phyloP scores from a whole-genome alignment of 2,329 filamentous ascomycete species.

The Verticillium nonalfalfae region DNA sequence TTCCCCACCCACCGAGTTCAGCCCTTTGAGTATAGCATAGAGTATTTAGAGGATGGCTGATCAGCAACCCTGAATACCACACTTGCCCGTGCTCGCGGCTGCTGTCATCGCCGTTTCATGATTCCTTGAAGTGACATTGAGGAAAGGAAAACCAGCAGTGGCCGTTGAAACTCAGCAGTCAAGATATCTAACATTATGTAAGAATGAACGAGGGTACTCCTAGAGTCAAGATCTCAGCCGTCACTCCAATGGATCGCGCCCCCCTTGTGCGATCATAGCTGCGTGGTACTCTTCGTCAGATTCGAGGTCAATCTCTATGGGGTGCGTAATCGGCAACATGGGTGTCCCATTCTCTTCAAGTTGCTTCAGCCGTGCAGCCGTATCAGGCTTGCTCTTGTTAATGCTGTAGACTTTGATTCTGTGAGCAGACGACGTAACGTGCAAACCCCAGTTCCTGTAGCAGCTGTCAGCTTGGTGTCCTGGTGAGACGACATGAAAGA shows the following conservation, averaged over 20 bases:
- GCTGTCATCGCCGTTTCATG: too few relatives aligned
- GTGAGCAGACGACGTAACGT: constrained; percentile 58
- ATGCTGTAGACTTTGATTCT: constrained; percentile 57
- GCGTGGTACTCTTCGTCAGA: constrained; percentile 38
- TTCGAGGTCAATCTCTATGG: constrained; percentile 40
- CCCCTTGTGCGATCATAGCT: constrained; percentile 13
- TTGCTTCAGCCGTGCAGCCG: constrained; percentile 40
- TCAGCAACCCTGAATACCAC: too few relatives aligned
- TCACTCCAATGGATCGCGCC: not conserved
- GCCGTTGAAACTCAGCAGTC: too few relatives aligned
- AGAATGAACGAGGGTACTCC: too few relatives aligned
- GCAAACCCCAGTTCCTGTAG: constrained; percentile 52
- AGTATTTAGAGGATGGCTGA: too few relatives aligned
- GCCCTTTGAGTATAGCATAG: too few relatives aligned
- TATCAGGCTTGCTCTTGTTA: constrained; percentile 43
- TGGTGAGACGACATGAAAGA: not conserved
- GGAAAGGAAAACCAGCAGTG: too few relatives aligned
- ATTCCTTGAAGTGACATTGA: too few relatives aligned
- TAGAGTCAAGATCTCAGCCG: too few relatives aligned
- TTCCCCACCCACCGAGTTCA: too few relatives aligned
- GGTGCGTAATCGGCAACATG: constrained; percentile 47
- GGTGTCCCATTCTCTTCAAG: constrained; percentile 40
- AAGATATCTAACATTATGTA: too few relatives aligned
- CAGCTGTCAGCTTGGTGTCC: not conserved
- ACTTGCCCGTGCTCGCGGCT: too few relatives aligned